These are phyloP conservation scores for Geosmithia morbida DNA, from an alignment of 2,329 filamentous ascomycete species.

Conservation along the genomic window DNA sequence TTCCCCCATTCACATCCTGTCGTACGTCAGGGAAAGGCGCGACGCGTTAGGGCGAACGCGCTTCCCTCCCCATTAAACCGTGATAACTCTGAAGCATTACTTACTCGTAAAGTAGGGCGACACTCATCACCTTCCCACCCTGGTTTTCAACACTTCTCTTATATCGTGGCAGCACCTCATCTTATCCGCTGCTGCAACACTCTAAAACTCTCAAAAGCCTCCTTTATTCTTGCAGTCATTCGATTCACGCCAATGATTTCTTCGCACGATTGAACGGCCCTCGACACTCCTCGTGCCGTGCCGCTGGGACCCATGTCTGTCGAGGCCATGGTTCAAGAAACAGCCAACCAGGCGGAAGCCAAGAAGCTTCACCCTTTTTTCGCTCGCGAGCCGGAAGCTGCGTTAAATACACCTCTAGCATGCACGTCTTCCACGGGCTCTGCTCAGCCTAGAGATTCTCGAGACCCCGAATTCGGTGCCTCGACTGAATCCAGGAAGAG, in stretches of 20 bases:
- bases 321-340: constrained; percentile 25
- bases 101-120: not conserved
- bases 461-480: constrained; percentile 10
- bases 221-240: not conserved
- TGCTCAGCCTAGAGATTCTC: constrained; percentile 1
- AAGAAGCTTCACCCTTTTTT: constrained; percentile 45
- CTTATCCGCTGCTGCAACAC: not conserved
- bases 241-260: not conserved
- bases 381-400: constrained; percentile 10
- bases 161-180: not conserved
- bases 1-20: not conserved
- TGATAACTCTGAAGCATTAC: not conserved
- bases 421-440: not conserved
- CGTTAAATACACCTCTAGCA: not conserved
- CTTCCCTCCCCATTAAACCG: not conserved
- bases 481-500: constrained; percentile 24
- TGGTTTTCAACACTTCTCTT: not conserved
- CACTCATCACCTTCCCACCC: not conserved
- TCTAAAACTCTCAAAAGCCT: not conserved
- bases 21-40: not conserved
- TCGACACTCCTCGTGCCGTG: not conserved
- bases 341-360: constrained; percentile 2
- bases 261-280: not conserved
- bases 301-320: constrained; percentile 27
- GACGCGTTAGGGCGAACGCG: not conserved